Percentiles rank a stretch among this genome's conserved stretches.
These are phyloP conservation scores for Ustilago shanxiensis DNA, from an alignment of 1,284 basidiomycete genomes.

Conservation along the genomic window DNA sequence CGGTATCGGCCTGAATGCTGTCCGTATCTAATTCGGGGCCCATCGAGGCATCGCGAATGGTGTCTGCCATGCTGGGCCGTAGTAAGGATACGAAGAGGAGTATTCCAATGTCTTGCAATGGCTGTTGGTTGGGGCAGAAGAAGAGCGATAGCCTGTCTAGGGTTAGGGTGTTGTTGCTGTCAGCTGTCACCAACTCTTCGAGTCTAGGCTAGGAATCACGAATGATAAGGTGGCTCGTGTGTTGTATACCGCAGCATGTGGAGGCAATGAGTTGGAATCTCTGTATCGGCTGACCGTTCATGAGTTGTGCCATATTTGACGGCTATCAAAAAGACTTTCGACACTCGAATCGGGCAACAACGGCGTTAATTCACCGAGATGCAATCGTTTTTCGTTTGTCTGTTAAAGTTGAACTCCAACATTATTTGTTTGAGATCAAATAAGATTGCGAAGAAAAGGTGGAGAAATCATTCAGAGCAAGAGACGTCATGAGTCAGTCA, in stretches of 20 bases:
- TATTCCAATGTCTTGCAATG: too few relatives aligned
- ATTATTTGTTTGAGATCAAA: too few relatives aligned
- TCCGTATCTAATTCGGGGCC: conserved; percentile 16
- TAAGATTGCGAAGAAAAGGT: conserved; percentile 8
- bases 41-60: conserved; percentile 34
- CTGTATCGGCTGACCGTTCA: conserved; percentile 7
- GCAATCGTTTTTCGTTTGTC: too few relatives aligned
- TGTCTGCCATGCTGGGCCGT: conserved; percentile 12
- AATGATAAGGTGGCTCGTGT: conserved; percentile 7
- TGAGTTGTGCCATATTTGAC: conserved; percentile 14
- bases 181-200: neutral
- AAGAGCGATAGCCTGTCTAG: too few relatives aligned
- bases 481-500: conserved; percentile 13
- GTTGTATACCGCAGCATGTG: conserved; percentile 2
- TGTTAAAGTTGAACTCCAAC: too few relatives aligned
- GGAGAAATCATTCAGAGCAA: neutral
- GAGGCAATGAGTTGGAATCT: neutral
- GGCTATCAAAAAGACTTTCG: neutral
- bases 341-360: neutral
- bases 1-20: conserved; percentile 17
- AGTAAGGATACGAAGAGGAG: too few relatives aligned
- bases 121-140: neutral
- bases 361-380: conserved; percentile 15
- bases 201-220: too few relatives aligned
- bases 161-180: neutral